Evolutionary conservation across 345 rosid genomes (phyloP).

Genomic region (Eucalyptus sp.): DNA sequence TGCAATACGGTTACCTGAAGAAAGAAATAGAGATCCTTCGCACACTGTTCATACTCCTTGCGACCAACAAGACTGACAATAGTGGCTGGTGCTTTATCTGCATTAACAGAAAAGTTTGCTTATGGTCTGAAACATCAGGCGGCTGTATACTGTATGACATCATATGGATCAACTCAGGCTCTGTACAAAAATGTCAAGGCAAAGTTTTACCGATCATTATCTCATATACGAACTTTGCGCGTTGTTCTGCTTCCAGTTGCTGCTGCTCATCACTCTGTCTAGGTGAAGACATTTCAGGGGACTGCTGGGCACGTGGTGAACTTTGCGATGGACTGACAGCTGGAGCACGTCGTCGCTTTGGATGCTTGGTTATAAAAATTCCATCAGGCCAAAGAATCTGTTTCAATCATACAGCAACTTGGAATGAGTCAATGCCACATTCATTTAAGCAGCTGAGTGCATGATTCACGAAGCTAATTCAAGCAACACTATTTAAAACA

Average conservation of each 20-base stretch:
- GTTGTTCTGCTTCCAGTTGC: conserved; percentile 60
- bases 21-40: conserved; percentile 86
- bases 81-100: conserved; percentile 87
- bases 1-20: conserved; percentile 53
- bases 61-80: conserved; percentile 81
- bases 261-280: conserved; percentile 42
- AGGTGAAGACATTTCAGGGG: conserved; percentile 30
- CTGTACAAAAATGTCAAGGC: background rate
- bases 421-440: background rate
- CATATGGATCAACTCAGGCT: background rate
- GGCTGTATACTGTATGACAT: background rate
- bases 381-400: conserved; percentile 99
- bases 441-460: background rate
- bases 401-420: background rate
- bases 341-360: conserved; percentile 46
- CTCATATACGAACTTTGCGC: conserved; percentile 84
- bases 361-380: conserved; percentile 88
- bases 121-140: background rate
- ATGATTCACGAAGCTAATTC: background rate
- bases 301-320: conserved; percentile 13
- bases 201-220: conserved; percentile 68
- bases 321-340: conserved; percentile 11
- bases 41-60: conserved; percentile 87
- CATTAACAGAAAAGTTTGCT: background rate
- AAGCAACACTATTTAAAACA: background rate